A percentile compares a stretch with the other conserved stretches of the same genome.
Conservation (phyloP, 179 eudicot genomes). For the Actinidia chinensis region DNA sequence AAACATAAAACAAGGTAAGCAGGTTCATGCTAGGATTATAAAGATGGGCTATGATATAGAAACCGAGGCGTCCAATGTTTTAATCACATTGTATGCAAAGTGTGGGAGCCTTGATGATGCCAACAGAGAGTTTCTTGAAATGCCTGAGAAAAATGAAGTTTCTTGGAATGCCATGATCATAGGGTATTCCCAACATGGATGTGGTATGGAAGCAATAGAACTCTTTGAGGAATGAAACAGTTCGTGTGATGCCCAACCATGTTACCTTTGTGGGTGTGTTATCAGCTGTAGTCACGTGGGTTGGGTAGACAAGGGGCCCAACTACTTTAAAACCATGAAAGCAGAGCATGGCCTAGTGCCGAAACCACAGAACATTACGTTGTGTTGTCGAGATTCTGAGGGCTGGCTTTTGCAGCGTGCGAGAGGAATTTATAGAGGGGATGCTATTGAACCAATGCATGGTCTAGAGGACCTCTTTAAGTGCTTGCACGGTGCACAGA, state of each 20-base stretch:
- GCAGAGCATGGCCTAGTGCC: constrained; percentile 42
- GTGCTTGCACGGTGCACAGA: constrained; percentile 51
- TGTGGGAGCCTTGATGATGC: constrained; percentile 53
- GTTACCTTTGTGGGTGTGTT: constrained; percentile 53
- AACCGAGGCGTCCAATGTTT: constrained; percentile 48
- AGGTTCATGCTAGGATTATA: constrained; percentile 45
- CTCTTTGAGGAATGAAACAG: constrained; percentile 49
- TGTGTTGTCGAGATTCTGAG: constrained; percentile 55
- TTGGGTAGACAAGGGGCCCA: constrained; percentile 49
- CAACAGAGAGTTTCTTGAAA: constrained; percentile 36
- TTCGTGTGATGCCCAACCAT: constrained; percentile 37
- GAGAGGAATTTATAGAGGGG: constrained; percentile 36
- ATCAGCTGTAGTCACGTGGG: constrained; percentile 63
- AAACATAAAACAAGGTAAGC: constrained; percentile 49
- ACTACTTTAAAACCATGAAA: constrained; percentile 46
- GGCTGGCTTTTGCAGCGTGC: constrained; percentile 45
- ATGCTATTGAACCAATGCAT: constrained; percentile 57
- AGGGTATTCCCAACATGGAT: constrained; percentile 88
- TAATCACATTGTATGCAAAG: constrained; percentile 50
- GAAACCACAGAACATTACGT: constrained; percentile 45
- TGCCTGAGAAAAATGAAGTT: constrained; percentile 58
- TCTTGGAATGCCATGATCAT: constrained; percentile 96
- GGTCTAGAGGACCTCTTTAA: constrained; percentile 53
- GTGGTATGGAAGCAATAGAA: constrained; percentile 52
- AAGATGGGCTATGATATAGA: constrained; percentile 38